Conservation (phyloP, 2,329 filamentous ascomycete species). For the Penicillium sumatraense region DNA sequence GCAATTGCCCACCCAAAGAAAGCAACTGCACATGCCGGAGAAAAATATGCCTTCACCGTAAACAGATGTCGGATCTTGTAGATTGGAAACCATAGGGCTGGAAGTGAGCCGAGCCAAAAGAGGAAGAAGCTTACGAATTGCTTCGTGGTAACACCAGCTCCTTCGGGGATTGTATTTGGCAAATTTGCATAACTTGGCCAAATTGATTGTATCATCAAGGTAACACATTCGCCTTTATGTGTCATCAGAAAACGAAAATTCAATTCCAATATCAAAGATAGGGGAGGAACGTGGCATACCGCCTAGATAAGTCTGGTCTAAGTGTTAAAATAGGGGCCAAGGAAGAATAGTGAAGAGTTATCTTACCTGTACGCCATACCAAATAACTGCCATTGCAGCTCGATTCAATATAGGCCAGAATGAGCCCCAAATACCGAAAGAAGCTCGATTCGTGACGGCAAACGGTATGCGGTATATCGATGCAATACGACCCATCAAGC, state of each 20-base stretch:
- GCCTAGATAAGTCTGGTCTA: not conserved
- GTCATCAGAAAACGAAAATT: not conserved
- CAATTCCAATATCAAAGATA: not conserved
- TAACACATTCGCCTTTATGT: constrained; percentile 13
- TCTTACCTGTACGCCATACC: constrained; percentile 19
- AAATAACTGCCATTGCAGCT: constrained; percentile 17
- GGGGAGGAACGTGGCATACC: too few species aligned
- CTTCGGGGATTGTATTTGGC: constrained; percentile 49
- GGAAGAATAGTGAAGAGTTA: too few species aligned
- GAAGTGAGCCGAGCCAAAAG: constrained; percentile 44
- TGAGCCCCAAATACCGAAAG: constrained; percentile 17
- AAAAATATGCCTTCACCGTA: constrained; percentile 43
- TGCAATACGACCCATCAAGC: constrained; percentile 14
- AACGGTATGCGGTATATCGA: constrained; percentile 15
- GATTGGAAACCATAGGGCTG: constrained; percentile 42
- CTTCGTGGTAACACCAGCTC: constrained; percentile 45
- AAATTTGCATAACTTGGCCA: constrained; percentile 53
- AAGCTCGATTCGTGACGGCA: constrained; percentile 11
- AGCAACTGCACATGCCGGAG: constrained; percentile 47
- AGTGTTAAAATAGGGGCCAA: too few species aligned
- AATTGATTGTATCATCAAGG: constrained; percentile 21
- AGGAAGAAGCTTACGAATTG: constrained; percentile 46
- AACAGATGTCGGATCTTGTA: constrained; percentile 38
- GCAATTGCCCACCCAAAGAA: constrained; percentile 64
- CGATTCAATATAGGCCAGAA: constrained; percentile 18